Percentiles rank a stretch among this genome's conserved stretches.
Conservation (phyloP, 2,329 filamentous ascomycete species). For the Aspergillus flavus region DNA sequence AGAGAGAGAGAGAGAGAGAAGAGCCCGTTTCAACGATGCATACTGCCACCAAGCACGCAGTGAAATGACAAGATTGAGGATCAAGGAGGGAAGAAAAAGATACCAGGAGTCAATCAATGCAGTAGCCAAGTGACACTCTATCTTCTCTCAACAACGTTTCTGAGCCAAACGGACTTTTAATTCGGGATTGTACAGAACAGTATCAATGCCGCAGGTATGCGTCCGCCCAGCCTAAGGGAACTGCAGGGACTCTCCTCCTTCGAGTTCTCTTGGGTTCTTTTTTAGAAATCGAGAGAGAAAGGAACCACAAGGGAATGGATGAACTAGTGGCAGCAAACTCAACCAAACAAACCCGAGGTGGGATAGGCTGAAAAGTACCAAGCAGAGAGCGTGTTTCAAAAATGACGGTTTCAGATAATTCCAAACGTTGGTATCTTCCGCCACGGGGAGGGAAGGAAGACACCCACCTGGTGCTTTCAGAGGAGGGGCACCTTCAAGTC, state of each 20-base stretch:
- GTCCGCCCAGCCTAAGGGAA: constrained; percentile 28
- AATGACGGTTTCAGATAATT: constrained; percentile 28
- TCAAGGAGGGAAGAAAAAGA: constrained; percentile 7
- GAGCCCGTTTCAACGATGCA: constrained; percentile 27
- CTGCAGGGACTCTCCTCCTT: constrained; percentile 35
- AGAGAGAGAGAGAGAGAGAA: constrained; percentile 1
- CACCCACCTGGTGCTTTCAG: constrained; percentile 12
- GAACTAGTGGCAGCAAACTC: constrained; percentile 14
- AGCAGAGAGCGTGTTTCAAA: constrained; percentile 28
- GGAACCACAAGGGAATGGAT: neutral
- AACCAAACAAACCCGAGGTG: constrained; percentile 23
- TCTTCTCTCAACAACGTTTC: constrained; percentile 19
- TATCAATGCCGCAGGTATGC: constrained; percentile 22
- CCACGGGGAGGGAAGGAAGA: constrained; percentile 14
- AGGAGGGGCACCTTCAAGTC: constrained; percentile 18
- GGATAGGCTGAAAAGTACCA: constrained; percentile 23
- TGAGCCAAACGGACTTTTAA: constrained; percentile 28
- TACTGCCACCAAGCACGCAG: constrained; percentile 23
- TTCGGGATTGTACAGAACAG: constrained; percentile 25
- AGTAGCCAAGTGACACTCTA: constrained; percentile 25
- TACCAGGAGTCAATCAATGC: constrained; percentile 11
- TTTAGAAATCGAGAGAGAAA: constrained; percentile 19
- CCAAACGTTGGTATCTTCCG: constrained; percentile 23
- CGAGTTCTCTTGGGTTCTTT: constrained; percentile 16
- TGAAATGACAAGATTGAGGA: constrained; percentile 19